Evolutionary conservation across 2,329 filamentous ascomycete species (phyloP).

Genomic region (Exophiala spinifera): DNA sequence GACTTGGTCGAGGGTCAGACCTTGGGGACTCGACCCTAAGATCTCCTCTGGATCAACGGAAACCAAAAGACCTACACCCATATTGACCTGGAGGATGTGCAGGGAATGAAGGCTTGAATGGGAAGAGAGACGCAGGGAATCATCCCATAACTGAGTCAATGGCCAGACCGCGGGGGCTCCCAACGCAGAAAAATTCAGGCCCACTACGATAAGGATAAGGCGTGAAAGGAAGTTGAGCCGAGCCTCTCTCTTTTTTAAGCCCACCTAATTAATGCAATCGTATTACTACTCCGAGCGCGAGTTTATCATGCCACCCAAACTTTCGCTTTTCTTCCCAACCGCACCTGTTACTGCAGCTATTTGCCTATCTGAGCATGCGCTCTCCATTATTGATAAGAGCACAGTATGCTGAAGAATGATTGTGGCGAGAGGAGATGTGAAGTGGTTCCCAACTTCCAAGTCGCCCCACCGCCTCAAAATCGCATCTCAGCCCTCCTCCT

Average conservation of each 20-base stretch:
- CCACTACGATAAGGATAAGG: neutral
- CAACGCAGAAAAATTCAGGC: neutral
- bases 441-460: too few species aligned
- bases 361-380: too few species aligned
- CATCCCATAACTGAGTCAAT: neutral
- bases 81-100: neutral
- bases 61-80: slow-evolving; percentile 24
- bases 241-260: too few species aligned
- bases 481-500: too few species aligned
- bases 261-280: too few species aligned
- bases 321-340: neutral
- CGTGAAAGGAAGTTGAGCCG: neutral
- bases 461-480: too few species aligned
- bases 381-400: too few species aligned
- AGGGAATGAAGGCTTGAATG: neutral
- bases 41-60: slow-evolving; percentile 23
- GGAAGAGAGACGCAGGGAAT: neutral
- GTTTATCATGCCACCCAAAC: neutral
- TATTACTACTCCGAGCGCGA: too few species aligned
- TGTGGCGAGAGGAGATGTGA: too few species aligned
- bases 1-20: slow-evolving; percentile 53
- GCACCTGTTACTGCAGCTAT: too few species aligned
- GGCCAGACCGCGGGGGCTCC: neutral
- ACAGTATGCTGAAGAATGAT: too few species aligned
- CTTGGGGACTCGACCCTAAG: slow-evolving; percentile 36